Base-by-base conservation (phyloP, 2,329 filamentous ascomycete species). In the Coleophoma crateriformis region DNA sequence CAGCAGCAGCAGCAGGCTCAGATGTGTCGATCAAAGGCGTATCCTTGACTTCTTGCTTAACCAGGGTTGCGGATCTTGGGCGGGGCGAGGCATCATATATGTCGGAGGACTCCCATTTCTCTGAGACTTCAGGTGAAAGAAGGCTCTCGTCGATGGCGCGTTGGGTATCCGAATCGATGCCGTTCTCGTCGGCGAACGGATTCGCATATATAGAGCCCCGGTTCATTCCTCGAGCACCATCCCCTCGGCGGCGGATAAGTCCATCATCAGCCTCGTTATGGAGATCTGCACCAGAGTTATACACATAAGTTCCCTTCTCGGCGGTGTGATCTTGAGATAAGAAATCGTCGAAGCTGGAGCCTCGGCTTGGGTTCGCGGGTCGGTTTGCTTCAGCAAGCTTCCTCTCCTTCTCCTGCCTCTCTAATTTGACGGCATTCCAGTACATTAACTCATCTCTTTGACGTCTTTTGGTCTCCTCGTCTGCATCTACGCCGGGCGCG, bases 401-500 rank as follows among this genome's bases (percentile, higher is more conserved):
- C 32, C 54, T 52, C 47, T 69, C 63, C 47, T 64, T 66, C 49
- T 71, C 68, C 59, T 72, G 62, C 62, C 77, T 76, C 61, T 76
- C 69, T 46, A 81, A 62, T 46, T 69, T 75, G 33, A 81, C 55
- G 3, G 76, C 71, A 59, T 85, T 85, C 82, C 82, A 85, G 58
- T 83, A 84, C 65, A 84, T 70, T 52, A 85, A 62, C 64, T 85
- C 82, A 58, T 85, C 81, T 35, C 81, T 74, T 62, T 85, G 82
- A 50, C 79, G 71, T 56, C 77, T 75, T 47, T 77, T 74, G 19
- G 74, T 78, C 55, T 81, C 82, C 46, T 84, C 80, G 56, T 85
- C 82, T 49, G 80, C 81, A 33, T 83, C 81, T 19, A 84, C 74
- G 14, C 71, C 77, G 1, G 68, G 61, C 33, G 67, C 67, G 4